A percentile compares a stretch with the other conserved stretches of the same genome.
Evolutionary conservation across 805 yeast genomes (phyloP).

Genomic region (Candida oleophila): DNA sequence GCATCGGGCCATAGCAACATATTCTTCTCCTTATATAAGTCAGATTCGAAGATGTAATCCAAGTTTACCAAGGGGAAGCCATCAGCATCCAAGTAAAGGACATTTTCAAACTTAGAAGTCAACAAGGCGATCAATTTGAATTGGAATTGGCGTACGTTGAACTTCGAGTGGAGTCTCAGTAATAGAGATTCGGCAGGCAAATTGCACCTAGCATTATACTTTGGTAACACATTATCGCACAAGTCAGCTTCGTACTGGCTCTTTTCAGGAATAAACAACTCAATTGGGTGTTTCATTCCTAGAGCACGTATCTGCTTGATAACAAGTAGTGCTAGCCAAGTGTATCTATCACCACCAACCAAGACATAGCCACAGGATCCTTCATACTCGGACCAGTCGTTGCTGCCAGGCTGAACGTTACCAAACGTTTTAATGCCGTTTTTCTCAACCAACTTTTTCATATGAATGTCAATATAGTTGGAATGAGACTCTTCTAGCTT

Average conservation of each 20-base stretch:
- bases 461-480: conserved; percentile 29
- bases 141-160: conserved; percentile 45
- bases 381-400: conserved; percentile 37
- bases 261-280: conserved; percentile 45
- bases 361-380: conserved; percentile 42
- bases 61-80: conserved; percentile 45
- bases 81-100: conserved; percentile 52
- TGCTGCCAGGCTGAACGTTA: conserved; percentile 26
- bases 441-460: conserved; percentile 25
- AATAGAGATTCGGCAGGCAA: conserved; percentile 31
- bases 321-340: conserved; percentile 50
- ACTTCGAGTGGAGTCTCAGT: conserved; percentile 12
- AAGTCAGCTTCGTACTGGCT: conserved; percentile 46
- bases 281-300: conserved; percentile 49
- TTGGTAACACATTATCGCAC: conserved; percentile 44
- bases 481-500: conserved; percentile 39
- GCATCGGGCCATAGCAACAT: conserved; percentile 68
- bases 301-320: conserved; percentile 42
- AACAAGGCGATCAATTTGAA: conserved; percentile 58
- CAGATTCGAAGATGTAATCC: conserved; percentile 47
- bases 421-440: conserved; percentile 36
- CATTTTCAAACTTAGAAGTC: conserved; percentile 53
- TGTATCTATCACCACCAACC: conserved; percentile 53
- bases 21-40: conserved; percentile 45
- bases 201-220: conserved; percentile 46